These are phyloP conservation scores for Ophiostoma australiae DNA, from an alignment of 2,329 filamentous ascomycete genomes.

Conservation along the genomic window DNA sequence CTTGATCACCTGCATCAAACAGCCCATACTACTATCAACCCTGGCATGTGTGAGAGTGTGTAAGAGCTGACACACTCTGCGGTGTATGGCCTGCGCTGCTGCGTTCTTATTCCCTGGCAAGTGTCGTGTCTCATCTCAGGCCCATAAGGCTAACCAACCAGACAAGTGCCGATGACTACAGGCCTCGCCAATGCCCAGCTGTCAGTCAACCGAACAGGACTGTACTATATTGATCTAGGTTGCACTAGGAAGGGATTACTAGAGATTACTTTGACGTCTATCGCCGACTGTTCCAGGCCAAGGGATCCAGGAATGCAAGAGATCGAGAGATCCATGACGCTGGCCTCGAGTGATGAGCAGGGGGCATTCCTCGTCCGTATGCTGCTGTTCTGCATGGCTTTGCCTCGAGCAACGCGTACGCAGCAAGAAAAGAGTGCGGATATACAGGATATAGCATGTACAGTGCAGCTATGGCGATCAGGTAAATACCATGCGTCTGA, in stretches of 20 bases:
- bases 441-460: neutral
- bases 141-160: conserved; percentile 26
- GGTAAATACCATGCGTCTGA: neutral
- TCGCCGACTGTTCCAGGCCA: neutral
- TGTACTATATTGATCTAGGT: neutral
- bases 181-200: neutral
- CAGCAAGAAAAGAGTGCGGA: neutral
- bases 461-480: neutral
- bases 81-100: neutral
- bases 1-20: conserved; percentile 10
- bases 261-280: neutral
- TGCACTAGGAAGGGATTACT: neutral
- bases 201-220: neutral
- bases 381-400: neutral
- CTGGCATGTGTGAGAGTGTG: neutral
- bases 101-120: neutral
- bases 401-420: neutral
- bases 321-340: neutral
- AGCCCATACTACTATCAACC: neutral
- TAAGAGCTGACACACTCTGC: conserved; percentile 1
- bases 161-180: conserved; percentile 29
- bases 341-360: neutral
- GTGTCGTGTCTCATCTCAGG: neutral
- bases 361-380: neutral
- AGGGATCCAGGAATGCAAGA: neutral